Percentiles rank a stretch among this genome's conserved stretches.
Conservation (phyloP, 176 grass and related monocot species). For the Alopecurus myosuroides region DNA sequence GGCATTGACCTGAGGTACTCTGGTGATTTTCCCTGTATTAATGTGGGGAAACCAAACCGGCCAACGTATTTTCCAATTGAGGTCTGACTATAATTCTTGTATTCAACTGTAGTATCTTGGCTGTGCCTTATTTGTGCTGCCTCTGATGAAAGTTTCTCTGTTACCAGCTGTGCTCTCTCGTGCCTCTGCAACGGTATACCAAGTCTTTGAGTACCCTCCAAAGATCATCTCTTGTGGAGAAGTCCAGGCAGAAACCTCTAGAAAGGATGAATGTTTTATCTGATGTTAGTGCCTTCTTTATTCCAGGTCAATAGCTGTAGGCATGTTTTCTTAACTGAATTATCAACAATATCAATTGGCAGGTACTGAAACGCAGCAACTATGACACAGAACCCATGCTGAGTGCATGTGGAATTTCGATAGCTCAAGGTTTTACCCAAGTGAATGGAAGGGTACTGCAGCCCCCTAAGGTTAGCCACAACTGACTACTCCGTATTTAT, state of each 20-base stretch:
- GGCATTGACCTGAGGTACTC: slow-evolving; percentile 60
- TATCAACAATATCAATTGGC: slow-evolving; percentile 1
- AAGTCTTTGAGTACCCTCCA: slow-evolving; percentile 66
- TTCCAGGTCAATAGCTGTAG: neutral
- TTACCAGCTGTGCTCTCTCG: slow-evolving; percentile 51
- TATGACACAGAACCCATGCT: slow-evolving; percentile 82
- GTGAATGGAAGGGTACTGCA: slow-evolving; percentile 67
- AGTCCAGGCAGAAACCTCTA: slow-evolving; percentile 86
- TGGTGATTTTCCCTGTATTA: slow-evolving; percentile 78
- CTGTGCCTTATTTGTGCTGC: neutral
- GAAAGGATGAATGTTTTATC: slow-evolving; percentile 70
- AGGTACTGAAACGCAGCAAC: slow-evolving; percentile 53
- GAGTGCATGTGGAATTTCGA: slow-evolving; percentile 56
- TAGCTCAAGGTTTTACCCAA: slow-evolving; percentile 55
- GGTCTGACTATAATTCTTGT: slow-evolving; percentile 25
- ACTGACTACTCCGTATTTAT: neutral
- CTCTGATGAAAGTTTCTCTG: neutral
- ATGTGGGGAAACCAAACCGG: slow-evolving; percentile 85
- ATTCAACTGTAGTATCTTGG: neutral
- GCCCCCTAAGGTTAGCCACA: slow-evolving; percentile 53
- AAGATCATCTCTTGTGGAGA: slow-evolving; percentile 74
- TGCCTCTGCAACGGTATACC: slow-evolving; percentile 78
- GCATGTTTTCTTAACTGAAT: neutral
- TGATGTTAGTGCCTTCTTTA: slow-evolving; percentile 34
- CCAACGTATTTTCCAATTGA: slow-evolving; percentile 75